Base-by-base conservation (phyloP, 352 stramenopile genomes). In the Phytophthora idaei region DNA sequence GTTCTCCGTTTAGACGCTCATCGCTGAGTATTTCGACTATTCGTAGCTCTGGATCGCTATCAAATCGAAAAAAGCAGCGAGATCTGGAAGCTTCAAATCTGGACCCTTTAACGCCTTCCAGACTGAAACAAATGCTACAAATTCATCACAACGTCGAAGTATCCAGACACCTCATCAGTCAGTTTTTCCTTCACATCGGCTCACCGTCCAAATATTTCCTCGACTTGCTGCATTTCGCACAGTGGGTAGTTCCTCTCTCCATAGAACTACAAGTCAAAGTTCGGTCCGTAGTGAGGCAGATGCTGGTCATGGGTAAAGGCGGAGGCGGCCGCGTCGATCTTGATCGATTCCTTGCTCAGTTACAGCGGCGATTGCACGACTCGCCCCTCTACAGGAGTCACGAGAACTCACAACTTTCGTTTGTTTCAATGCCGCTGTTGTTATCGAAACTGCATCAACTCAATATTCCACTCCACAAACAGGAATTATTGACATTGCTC, bases 151-250 rank as follows among this genome's bases (percentile, higher is more conserved):
- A 55, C 9, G 25, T 90, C 3, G 51, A 81, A 5, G 76, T 72
- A 0, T 87, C 77, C 2, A 81, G 55, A 1, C 69, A 86, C 11
- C 67, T 87, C 1, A 52, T 87, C 50, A 64, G 71, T 6, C 80
- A 87, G 47, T 90, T 87, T 54, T 90, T 87, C 52, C 41, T 77
- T 15, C 70, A 84, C 25, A 76, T 87, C 12, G 81, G 81, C 0
- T 71, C 76, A 0, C 10, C 52, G 0, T 84, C 76, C 6, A 76
- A 79, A 41, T 48, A 82, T 36, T 85, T 83, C 34, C 58, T 90
- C 2, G 81, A 86, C 17, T 63, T 87, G 0, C 25, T 64, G 12
- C 41, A 60, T 14, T 90, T 87, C 31, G 76, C 81, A 0, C 44
- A 72, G 25, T 90, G 81, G 78, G 54, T 65, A 17, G 60, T 71